Conservation (phyloP, 352 stramenopile species). For the Phytophthora pseudosyringae region DNA sequence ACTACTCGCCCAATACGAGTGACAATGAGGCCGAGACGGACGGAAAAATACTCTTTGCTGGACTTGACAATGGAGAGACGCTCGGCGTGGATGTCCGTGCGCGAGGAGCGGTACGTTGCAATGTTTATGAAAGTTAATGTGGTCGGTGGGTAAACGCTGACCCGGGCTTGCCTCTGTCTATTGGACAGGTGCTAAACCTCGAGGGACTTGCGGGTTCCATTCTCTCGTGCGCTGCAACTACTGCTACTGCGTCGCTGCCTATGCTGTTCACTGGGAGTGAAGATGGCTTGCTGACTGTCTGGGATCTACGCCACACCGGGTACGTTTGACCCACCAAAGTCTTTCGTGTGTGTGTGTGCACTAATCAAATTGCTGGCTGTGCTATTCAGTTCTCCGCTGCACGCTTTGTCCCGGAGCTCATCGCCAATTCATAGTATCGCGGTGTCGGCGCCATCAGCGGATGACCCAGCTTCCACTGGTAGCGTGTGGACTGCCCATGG, state of each 20-base stretch:
- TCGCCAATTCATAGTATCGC: constrained; percentile 58
- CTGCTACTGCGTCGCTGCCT: constrained; percentile 24
- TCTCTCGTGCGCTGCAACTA: constrained; percentile 41
- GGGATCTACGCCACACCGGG: constrained; percentile 67
- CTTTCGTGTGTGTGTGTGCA: neutral
- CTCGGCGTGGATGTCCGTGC: constrained; percentile 69
- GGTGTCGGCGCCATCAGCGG: constrained; percentile 20
- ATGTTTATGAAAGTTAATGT: neutral
- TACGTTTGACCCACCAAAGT: constrained; percentile 18
- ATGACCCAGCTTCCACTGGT: constrained; percentile 11
- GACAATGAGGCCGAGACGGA: constrained; percentile 63
- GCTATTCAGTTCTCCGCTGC: constrained; percentile 45
- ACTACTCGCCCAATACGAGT: constrained; percentile 16
- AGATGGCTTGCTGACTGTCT: constrained; percentile 63
- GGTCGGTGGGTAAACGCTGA: neutral
- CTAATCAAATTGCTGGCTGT: constrained; percentile 1
- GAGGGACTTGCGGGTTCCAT: constrained; percentile 44
- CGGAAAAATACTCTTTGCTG: constrained; percentile 67
- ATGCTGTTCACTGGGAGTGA: constrained; percentile 68
- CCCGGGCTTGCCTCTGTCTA: neutral
- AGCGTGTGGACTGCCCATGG: constrained; percentile 64
- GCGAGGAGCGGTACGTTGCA: constrained; percentile 36
- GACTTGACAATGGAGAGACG: constrained; percentile 64
- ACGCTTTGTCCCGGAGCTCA: constrained; percentile 59
- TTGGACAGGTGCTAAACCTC: constrained; percentile 51